Evolutionary conservation across 1,139 yeast species (phyloP), one percentile per base, ranked within the genome.

Genomic region (Sugiyamaella xylanicola): DNA sequence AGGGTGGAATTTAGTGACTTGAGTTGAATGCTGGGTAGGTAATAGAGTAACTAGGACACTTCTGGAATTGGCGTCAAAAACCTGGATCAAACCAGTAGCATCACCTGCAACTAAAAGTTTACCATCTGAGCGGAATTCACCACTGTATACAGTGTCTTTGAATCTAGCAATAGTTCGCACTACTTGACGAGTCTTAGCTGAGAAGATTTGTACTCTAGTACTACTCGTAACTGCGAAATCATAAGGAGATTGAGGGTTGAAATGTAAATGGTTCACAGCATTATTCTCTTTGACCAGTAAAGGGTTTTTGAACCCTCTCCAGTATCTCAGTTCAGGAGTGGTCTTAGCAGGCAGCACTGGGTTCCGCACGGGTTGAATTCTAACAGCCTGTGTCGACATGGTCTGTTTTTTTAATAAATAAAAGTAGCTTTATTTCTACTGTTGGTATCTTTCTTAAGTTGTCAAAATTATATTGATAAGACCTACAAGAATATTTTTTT

Each of bases 211-310:
- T 53, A 95, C 87, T 67, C 97, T 79, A 0, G 98, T 87, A 21
- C 96, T 86, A 42, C 96, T 86, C 0, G 97, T 87, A 25, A 93
- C 91, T 21, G 97, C 98, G 74, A 93, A 89, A 73, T 93, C 98
- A 68, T 89, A 85, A 3, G 97, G 97, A 20, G 86, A 75, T 47
- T 78, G 81, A 0, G 97, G 97, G 68, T 89, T 92, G 77, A 93
- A 95, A 62, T 86, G 81, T 56, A 93, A 85, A 67, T 90, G 95
- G 41, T 87, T 85, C 54, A 95, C 90, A 29, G 97, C 89, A 69
- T 89, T 91, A 73, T 89, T 93, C 72, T 95, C 99, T 72, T 93
- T 93, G 49, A 92, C 92, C 50, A 93, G 78, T 67, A 92, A 92
- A 1, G 98, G 95, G 63, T 84, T 87, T 56, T 82, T 77, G 67